Conservation (phyloP, 192 early-diverging fungal genomes). For the Backusella psychrophila region DNA sequence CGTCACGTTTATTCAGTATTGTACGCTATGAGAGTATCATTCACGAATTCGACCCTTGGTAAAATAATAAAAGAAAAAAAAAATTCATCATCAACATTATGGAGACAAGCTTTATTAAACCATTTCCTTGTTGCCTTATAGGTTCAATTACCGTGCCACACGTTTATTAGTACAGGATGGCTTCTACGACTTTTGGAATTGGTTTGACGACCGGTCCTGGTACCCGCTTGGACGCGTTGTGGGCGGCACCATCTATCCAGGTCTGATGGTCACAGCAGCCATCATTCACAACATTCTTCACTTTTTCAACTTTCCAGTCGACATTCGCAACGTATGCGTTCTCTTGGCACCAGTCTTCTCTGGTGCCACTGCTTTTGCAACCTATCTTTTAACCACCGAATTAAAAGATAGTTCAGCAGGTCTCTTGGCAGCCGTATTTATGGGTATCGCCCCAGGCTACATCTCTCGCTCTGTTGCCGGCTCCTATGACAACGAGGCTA, state of each 20-base stretch:
- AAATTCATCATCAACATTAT: neutral
- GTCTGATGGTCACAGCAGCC: slow-evolving; percentile 98
- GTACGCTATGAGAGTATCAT: slow-evolving; percentile 98
- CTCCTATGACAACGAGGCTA: slow-evolving; percentile 99
- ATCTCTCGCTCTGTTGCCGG: slow-evolving; percentile 99
- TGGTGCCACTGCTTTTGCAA: slow-evolving; percentile 91
- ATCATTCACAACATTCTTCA: slow-evolving; percentile 94
- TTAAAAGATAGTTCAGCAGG: slow-evolving; percentile 91
- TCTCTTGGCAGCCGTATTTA: slow-evolving; percentile 95
- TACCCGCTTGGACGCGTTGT: slow-evolving; percentile 98
- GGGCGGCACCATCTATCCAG: slow-evolving; percentile 99
- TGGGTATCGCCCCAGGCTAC: slow-evolving; percentile 98
- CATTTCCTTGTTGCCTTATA: neutral
- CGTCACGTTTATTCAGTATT: slow-evolving; percentile 94
- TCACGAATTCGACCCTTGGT: slow-evolving; percentile 99
- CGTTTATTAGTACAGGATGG: slow-evolving; percentile 88
- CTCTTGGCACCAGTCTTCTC: slow-evolving; percentile 97
- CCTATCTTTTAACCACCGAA: slow-evolving; percentile 91
- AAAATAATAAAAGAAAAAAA: neutral
- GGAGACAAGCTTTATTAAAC: too few species aligned
- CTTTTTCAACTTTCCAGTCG: slow-evolving; percentile 91
- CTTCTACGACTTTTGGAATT: slow-evolving; percentile 99
- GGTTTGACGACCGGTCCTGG: slow-evolving; percentile 99
- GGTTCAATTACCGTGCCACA: slow-evolving; percentile 98
- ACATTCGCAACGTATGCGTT: slow-evolving; percentile 98